Conservation (phyloP, 352 stramenopile species). For the Pythium aquatile region DNA sequence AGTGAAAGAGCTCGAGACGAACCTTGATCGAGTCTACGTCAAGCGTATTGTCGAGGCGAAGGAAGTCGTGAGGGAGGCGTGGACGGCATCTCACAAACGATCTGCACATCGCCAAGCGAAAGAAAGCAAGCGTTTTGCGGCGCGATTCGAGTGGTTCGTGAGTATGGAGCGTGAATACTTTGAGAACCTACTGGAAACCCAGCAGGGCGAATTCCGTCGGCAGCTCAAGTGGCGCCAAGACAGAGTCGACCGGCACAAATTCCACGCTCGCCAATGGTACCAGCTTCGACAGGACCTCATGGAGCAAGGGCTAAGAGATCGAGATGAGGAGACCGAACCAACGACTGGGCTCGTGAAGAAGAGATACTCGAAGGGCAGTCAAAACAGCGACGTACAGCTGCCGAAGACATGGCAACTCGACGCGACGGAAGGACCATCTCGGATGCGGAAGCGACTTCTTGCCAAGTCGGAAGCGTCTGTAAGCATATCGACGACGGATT, state of each 20-base stretch:
- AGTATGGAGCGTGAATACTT: constrained; percentile 36
- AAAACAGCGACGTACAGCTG: constrained; percentile 1
- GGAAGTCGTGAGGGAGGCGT: constrained; percentile 54
- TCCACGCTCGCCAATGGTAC: constrained; percentile 53
- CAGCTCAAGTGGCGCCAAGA: constrained; percentile 73
- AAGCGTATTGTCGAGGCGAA: constrained; percentile 49
- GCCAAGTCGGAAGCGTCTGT: constrained; percentile 6
- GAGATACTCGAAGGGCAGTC: background rate
- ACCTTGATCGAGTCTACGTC: constrained; percentile 61
- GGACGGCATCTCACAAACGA: constrained; percentile 47
- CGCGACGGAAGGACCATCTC: constrained; percentile 61
- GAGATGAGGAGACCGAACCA: constrained; percentile 5
- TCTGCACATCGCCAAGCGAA: constrained; percentile 33
- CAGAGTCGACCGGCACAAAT: constrained; percentile 61
- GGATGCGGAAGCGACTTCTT: constrained; percentile 63
- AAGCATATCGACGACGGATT: background rate
- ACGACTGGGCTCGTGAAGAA: background rate
- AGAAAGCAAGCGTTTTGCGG: constrained; percentile 40
- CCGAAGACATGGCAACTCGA: constrained; percentile 41
- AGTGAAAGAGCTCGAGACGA: constrained; percentile 61
- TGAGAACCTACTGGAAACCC: constrained; percentile 37
- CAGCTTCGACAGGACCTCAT: constrained; percentile 33
- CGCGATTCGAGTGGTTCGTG: constrained; percentile 42
- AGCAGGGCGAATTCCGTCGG: constrained; percentile 52
- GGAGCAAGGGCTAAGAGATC: constrained; percentile 27